Evolutionary conservation across 345 rosid genomes (phyloP).

Genomic region (Eucalyptus virginea): DNA sequence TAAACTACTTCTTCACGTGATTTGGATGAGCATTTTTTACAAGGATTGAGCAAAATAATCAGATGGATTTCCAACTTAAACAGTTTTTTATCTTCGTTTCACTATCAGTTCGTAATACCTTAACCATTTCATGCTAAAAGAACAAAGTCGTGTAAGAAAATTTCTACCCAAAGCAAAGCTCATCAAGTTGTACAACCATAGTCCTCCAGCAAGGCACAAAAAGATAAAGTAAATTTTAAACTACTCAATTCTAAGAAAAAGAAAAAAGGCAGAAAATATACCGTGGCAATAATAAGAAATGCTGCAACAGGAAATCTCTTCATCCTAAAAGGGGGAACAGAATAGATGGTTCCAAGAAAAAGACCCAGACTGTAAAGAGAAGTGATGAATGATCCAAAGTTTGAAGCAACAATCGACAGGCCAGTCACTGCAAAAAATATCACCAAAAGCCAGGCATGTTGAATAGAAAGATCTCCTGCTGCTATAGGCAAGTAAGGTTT

Average conservation of each 20-base stretch:
- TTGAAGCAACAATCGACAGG: conserved; percentile 50
- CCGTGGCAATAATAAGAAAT: conserved; percentile 91
- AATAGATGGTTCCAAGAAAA: conserved; percentile 88
- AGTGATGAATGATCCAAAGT: conserved; percentile 84
- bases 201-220: neutral
- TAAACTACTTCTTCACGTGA: neutral
- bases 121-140: neutral
- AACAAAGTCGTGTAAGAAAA: neutral
- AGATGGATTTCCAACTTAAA: neutral
- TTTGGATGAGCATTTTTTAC: neutral
- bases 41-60: neutral
- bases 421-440: conserved; percentile 69
- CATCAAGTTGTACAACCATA: neutral
- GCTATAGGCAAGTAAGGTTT: conserved; percentile 97
- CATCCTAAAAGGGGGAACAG: conserved; percentile 95
- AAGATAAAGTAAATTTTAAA: neutral
- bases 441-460: conserved; percentile 88
- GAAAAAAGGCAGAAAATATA: conserved; percentile 1
- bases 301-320: conserved; percentile 87
- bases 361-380: conserved; percentile 76
- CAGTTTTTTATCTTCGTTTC: neutral
- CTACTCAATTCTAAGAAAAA: neutral
- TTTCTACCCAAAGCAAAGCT: neutral
- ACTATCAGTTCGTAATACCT: neutral
- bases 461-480: conserved; percentile 94